phyloP scores from a whole-genome alignment of 2,329 filamentous ascomycete species.

The Verticillium tricorpus region DNA sequence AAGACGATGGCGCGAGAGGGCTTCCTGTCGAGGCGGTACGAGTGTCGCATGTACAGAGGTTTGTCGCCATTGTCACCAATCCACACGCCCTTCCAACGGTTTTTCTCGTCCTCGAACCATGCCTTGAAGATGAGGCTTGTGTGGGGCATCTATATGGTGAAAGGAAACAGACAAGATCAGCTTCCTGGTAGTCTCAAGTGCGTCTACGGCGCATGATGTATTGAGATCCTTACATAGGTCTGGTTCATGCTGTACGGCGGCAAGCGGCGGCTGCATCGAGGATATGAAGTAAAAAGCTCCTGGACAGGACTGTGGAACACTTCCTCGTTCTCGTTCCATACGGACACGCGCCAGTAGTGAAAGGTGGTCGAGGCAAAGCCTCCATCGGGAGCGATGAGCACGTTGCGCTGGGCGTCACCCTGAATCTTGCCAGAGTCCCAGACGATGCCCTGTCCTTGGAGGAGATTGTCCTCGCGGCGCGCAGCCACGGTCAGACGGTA shows the following conservation, averaged over 20 bases:
- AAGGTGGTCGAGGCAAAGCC: slow-evolving; percentile 29
- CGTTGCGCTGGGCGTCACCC: slow-evolving; percentile 16
- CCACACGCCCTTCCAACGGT: slow-evolving; percentile 35
- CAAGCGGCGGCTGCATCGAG: slow-evolving; percentile 24
- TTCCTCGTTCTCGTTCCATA: slow-evolving; percentile 28
- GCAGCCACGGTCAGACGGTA: slow-evolving; percentile 18
- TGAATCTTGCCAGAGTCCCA: slow-evolving; percentile 16
- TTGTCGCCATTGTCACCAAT: slow-evolving; percentile 34
- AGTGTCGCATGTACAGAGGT: slow-evolving; percentile 31
- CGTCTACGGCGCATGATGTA: background rate
- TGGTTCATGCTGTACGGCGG: slow-evolving; percentile 37
- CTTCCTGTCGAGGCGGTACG: slow-evolving; percentile 20
- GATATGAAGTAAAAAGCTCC: slow-evolving; percentile 34
- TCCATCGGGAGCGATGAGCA: slow-evolving; percentile 16
- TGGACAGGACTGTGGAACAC: slow-evolving; percentile 19
- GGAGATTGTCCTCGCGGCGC: background rate
- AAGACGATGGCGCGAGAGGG: slow-evolving; percentile 28
- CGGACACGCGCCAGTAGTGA: slow-evolving; percentile 30
- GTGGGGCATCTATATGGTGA: slow-evolving; percentile 28
- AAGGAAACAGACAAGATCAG: background rate
- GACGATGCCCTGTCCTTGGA: background rate
- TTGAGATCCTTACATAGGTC: slow-evolving; percentile 21
- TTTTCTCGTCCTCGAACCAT: slow-evolving; percentile 33
- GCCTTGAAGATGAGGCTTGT: slow-evolving; percentile 34
- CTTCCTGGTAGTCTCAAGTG: background rate